Conservation (phyloP, 78 protist genomes). For the Planoprotostelium fungivorum region DNA sequence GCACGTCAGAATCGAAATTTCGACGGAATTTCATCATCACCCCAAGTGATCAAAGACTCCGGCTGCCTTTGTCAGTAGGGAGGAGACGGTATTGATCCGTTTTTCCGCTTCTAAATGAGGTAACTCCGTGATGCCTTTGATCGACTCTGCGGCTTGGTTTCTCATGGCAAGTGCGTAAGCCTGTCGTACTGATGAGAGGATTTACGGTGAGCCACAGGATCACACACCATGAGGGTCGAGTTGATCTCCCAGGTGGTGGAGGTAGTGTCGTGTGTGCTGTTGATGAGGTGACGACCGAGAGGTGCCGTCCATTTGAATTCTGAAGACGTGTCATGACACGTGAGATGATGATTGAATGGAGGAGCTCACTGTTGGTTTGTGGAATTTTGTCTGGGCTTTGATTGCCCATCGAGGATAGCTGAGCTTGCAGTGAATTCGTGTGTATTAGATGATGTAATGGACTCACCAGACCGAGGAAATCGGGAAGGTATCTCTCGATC, state of each 20-base stretch:
- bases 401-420: neutral
- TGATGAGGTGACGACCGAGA: neutral
- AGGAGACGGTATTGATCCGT: neutral
- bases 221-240: neutral
- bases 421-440: neutral
- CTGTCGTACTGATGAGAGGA: neutral
- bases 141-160: neutral
- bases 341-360: neutral
- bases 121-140: neutral
- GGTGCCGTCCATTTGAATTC: neutral
- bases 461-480: neutral
- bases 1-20: neutral
- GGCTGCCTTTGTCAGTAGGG: neutral
- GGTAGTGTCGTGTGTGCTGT: neutral
- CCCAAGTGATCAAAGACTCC: neutral
- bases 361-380: neutral
- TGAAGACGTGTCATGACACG: neutral
- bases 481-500: neutral
- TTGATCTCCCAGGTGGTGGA: neutral
- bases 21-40: neutral
- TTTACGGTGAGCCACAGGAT: neutral
- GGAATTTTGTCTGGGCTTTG: too few relatives aligned
- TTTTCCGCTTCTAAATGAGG: neutral
- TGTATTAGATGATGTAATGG: too few relatives aligned
- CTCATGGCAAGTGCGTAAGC: neutral